phyloP scores from a whole-genome alignment of 768 basidiomycete genomes.

The Hypholoma fasciculare region DNA sequence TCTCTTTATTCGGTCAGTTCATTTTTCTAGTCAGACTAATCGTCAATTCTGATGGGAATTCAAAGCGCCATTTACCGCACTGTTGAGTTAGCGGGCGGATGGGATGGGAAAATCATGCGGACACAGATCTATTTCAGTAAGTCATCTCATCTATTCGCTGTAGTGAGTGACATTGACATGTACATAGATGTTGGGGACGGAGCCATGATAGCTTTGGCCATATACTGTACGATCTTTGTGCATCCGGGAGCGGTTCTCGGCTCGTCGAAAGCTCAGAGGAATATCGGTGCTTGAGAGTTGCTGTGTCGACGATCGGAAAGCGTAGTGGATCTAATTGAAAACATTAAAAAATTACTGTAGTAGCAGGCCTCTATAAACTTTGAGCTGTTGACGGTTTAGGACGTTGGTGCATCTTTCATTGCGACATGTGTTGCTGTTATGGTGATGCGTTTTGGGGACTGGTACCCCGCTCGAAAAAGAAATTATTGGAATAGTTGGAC shows the following conservation, averaged over 20 bases:
- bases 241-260: constrained; percentile 20
- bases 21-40: neutral
- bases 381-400: neutral
- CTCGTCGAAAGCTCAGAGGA: neutral
- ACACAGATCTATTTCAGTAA: constrained; percentile 34
- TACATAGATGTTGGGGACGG: constrained; percentile 20
- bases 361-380: neutral
- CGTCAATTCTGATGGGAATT: neutral
- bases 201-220: constrained; percentile 30
- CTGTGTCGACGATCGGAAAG: neutral
- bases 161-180: neutral
- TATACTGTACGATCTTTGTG: constrained; percentile 27
- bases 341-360: neutral
- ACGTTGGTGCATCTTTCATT: neutral
- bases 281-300: neutral
- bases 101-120: constrained; percentile 38
- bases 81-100: constrained; percentile 40
- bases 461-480: too few relatives aligned
- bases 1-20: constrained; percentile 18
- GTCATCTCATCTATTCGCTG: neutral
- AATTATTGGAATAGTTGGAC: too few relatives aligned
- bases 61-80: constrained; percentile 44
- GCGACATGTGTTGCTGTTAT: too few relatives aligned
- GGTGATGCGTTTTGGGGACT: too few relatives aligned
- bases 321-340: neutral